Base-by-base conservation (phyloP, 2,329 filamentous ascomycete species). In the Huntiella abstrusa region DNA sequence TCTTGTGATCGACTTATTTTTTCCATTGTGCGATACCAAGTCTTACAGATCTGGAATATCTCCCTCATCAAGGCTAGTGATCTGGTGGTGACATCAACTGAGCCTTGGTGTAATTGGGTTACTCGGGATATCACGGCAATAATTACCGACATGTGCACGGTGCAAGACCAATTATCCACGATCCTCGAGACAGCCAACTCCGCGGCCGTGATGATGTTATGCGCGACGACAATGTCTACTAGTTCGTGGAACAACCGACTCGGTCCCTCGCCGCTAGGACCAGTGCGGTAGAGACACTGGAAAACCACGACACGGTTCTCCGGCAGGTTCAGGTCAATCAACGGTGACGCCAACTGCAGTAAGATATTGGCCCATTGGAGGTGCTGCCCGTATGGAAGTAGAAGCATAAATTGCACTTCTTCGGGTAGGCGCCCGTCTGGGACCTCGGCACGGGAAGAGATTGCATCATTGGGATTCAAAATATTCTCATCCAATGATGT, bases 311-410 rank as follows among this genome's bases (percentile, higher is more conserved):
- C 51, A 5, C 58, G 57, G 0, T 69, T 68, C 37, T 73, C 68
- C 1, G 58, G 49, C 38, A 67, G 67, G 8, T 65, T 68, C 33
- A 74, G 67, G 39, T 73, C 66, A 0, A 80, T 45, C 1, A 59
- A 59, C 0, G 68, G 65, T 1, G 60, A 58, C 0, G 58, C 55
- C 3, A 80, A 55, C 52, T 77, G 67, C 1, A 61, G 53, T 0
- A 74, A 54, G 2, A 80, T 66, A 45, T 76, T 78, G 6, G 61
- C 53, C 68, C 73, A 79, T 44, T 73, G 69, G 6, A 75, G 56
- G 1, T 56, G 53, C n/a, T 62, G 49, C 0, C 73, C 73, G 1
- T 67, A 54, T 0, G 68, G 63, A 2, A 79, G 51, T 0, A 64
- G 54, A 0, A 62, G 60, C n/a, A 77, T 64, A 0, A 65, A 60